Base-by-base conservation (phyloP, 2,329 filamentous ascomycete species). In the Penicillium sclerotigenum region DNA sequence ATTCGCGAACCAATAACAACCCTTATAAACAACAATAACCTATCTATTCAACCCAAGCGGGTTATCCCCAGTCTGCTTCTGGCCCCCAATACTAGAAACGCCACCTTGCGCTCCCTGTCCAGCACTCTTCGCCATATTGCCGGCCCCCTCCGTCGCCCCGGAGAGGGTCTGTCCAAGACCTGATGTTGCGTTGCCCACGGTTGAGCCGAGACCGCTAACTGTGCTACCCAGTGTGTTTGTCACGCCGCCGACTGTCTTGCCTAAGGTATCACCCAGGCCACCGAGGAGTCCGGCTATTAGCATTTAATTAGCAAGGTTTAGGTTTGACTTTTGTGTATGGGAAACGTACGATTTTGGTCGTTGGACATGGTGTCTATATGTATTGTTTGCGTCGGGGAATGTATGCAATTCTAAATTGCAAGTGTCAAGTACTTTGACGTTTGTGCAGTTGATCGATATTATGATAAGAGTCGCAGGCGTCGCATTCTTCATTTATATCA, bases 101-200 rank as follows among this genome's bases (percentile, higher is more conserved):
- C 54, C 57, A 37, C 41, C 46, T 22, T 59, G 55, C 3, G 56
- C 47, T 1, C 57, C 53, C 28, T 65, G 45, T 13, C 62, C 64
- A 26, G 52, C 58, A 7, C 62, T 48, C 56, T 68, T 70, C n/a
- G 67, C 60, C 1, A 69, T 68, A 33, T 71, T 65, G 1, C 68
- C 68, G 18, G 71, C 33, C 2, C 67, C 68, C 46, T 72, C 60
- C 3, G 65, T 68, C 1, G 69, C 63, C 10, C 65, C 66, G 4
- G 64, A 66, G 4, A 69, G 63, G 0, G 68, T 68, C 24, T 64
- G 45, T 9, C 68, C 68, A 31, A 70, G 43, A 0, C 66, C 66
- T 18, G 70, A 64, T 22, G 71, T 73, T 51, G 68, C 67, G 48
- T 68, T 65, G 33, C 72, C 71, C 11, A 72, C 71, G 4, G 71